Evolutionary conservation across 805 yeast species (phyloP), one percentile per base, ranked within the genome.

Genomic region (Peterozyma xylosa): DNA sequence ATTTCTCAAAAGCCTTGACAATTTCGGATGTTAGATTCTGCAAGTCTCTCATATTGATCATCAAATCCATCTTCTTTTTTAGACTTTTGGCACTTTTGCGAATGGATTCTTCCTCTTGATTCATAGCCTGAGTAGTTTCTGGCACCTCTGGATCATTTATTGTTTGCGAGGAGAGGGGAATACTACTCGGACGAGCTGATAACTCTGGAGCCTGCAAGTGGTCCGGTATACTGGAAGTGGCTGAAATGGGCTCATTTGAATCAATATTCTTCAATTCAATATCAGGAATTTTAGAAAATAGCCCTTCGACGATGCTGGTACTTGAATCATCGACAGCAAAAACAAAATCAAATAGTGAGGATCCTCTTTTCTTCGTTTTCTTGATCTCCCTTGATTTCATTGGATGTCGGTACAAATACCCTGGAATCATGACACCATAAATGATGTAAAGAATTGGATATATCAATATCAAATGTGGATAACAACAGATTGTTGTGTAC

Each of bases 351-450:
- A 80, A 55, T 2, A 78, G 54, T 0, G 82, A 71, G 44, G 75
- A 78, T 1, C 86, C 85, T 38, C 82, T 56, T 30, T 62, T 67
- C 40, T 70, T 66, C 13, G 70, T 69, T 16, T 68, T 68, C 2
- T 71, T 57, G 2, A 79, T 55, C 7, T 66, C 65, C 0, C 73
- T 70, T 13, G 66, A 64, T 17, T 65, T 62, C 49, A 74, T 59
- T 0, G 93, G 93, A 56, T 87, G 93, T 42, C 86, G 68, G 41
- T 73, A 67, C 15, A 76, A 64, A 54, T 81, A 89, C 3, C 82
- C 86, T 0, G 95, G 91, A 1, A 83, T 64, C 66, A 89, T 70
- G 3, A 82, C 64, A 1, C 78, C 80, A 44, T 72, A 66, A 30
- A 83, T 52, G 3, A 86, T 39, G 40, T 67, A 69, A 2, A 82